phyloP scores from a whole-genome alignment of 352 stramenopile species.

The Globisporangium orthogonon region DNA sequence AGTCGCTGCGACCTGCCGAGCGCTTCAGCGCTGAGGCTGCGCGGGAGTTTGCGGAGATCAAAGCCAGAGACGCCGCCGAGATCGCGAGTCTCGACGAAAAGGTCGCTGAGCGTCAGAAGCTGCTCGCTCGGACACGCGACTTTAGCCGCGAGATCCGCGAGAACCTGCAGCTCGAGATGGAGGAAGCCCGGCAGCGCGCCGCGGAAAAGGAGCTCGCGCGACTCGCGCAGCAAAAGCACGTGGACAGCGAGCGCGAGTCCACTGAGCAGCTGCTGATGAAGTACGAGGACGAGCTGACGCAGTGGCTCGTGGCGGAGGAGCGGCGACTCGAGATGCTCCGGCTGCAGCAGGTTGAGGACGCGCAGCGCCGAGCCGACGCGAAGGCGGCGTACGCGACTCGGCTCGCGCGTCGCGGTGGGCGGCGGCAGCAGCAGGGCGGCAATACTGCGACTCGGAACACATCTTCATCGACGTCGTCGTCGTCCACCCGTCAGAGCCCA shows the following conservation, averaged over 20 bases:
- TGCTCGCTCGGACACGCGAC: constrained; percentile 31
- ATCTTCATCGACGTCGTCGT: no score
- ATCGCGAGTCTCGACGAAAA: constrained; percentile 14
- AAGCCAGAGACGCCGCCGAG: constrained; percentile 4
- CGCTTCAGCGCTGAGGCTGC: constrained; percentile 28
- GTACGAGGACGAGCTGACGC: constrained; percentile 65
- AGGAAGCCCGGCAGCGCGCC: constrained; percentile 47
- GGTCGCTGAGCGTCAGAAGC: constrained; percentile 11
- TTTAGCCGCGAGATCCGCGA: constrained; percentile 59
- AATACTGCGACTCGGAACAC: not conserved
- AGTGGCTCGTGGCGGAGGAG: constrained; percentile 47
- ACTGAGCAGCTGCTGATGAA: constrained; percentile 54
- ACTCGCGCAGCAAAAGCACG: constrained; percentile 22
- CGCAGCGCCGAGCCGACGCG: constrained; percentile 30
- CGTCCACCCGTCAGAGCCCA: no score
- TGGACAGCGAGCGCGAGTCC: constrained; percentile 39
- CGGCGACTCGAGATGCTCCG: constrained; percentile 36
- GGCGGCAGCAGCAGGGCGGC: constrained; percentile 26
- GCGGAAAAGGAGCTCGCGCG: constrained; percentile 41
- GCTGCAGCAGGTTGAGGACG: constrained; percentile 27
- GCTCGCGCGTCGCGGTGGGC: constrained; percentile 45
- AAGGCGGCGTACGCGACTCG: constrained; percentile 50
- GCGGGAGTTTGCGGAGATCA: constrained; percentile 8
- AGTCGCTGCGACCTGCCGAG: constrained; percentile 20
- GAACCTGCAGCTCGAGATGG: constrained; percentile 51